Base-by-base conservation (phyloP, 1,139 yeast genomes). In the Candida albicans region DNA sequence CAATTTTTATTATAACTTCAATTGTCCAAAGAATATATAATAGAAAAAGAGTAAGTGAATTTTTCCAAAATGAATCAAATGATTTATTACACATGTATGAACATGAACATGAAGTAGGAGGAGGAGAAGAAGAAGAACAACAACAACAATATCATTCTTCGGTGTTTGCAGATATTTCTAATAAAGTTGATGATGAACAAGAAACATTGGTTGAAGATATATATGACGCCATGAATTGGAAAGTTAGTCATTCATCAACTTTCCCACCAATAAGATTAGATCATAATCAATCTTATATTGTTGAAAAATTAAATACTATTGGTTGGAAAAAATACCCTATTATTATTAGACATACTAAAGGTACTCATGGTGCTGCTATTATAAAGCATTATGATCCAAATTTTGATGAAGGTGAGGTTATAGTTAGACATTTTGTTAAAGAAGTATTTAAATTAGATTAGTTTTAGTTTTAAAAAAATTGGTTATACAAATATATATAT, bases 301-400 rank as follows among this genome's bases (percentile, higher is more conserved):
- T 86, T 34, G 65, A 65, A 24, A 73, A 75, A 48, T 70, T 88
- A 57, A 87, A 87, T 60, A 52, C 62, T 1, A 61, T 87, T 10
- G 55, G 64, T 2, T 88, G 96, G 96, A 62, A 68, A 29, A 88
- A 86, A 59, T 84, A 60, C 56, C 95, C 95, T 0, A 74, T 87
- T 26, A 73, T 85, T 47, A 84, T 88, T 42, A 73, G 84, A 37
- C 67, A 75, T 29, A 82, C 93, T 3, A 73, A 73, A 41, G 77
- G 82, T 40, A 76, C 95, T 0, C 96, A 88, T 57, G 89, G 96
- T 2, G 95, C 93, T 2, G 84, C 88, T 1, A 85, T 88, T 46
- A 87, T 83, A 33, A 73, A 95, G 44, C 77, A 73, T 46, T 64
- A 64, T 11, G 77, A 77, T 31, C 73, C 75, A 18, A 62, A 69